Evolutionary conservation across 192 early-diverging fungal genomes (phyloP).

Genomic region (Linnemannia hyalina): DNA sequence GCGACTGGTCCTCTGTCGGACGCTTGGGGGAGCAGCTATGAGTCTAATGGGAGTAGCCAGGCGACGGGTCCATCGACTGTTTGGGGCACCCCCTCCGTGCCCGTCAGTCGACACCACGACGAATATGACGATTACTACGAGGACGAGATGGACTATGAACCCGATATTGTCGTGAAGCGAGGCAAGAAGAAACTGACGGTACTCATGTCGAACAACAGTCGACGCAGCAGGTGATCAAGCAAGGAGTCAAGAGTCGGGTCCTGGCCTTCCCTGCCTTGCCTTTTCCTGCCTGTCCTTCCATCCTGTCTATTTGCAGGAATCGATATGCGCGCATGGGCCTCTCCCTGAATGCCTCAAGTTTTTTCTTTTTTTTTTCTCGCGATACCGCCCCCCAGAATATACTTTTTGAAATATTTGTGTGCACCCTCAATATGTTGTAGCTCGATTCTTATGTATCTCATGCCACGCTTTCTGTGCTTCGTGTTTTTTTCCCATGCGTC

Average conservation of each 20-base stretch:
- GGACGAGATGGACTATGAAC: constrained; percentile 54
- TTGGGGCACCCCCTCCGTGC: constrained; percentile 57
- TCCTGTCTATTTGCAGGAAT: neutral
- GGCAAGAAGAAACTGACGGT: constrained; percentile 61
- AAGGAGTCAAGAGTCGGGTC: neutral
- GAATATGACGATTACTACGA: constrained; percentile 49
- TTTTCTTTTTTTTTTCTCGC: neutral
- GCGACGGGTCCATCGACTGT: constrained; percentile 47
- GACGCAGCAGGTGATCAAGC: constrained; percentile 29
- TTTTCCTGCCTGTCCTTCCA: neutral
- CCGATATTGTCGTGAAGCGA: constrained; percentile 57
- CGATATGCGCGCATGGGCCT: neutral
- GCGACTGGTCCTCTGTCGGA: neutral
- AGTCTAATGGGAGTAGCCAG: constrained; percentile 21
- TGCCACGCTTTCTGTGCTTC: neutral
- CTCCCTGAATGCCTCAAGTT: neutral
- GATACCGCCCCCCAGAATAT: neutral
- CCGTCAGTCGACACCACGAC: constrained; percentile 26
- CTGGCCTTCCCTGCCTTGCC: neutral
- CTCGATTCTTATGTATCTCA: neutral
- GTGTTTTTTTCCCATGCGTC: neutral
- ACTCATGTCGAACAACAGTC: constrained; percentile 55
- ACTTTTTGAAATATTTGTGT: constrained; percentile 1
- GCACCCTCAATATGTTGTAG: neutral
- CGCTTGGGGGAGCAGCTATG: constrained; percentile 38